A percentile compares a stretch with the other conserved stretches of the same genome.
These are phyloP conservation scores for Parafenestella ontariensis DNA, from an alignment of 2,329 filamentous ascomycete genomes.

Conservation along the genomic window DNA sequence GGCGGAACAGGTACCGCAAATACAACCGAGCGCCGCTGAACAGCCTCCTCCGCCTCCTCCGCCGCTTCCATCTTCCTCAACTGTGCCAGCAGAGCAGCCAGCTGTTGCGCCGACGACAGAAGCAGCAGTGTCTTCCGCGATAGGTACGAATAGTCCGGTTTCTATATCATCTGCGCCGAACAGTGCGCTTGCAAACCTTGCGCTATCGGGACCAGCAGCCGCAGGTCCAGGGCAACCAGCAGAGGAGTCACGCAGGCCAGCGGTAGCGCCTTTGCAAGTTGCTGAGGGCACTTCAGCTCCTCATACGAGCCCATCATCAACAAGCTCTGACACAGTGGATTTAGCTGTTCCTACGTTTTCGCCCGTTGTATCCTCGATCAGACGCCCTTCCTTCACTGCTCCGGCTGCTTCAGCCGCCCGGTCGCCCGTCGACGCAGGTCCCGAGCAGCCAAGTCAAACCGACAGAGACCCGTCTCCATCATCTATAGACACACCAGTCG, in stretches of 20 bases:
- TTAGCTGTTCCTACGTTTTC: conserved; percentile 32
- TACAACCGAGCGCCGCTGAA: conserved; percentile 28
- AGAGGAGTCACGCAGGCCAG: conserved; percentile 13
- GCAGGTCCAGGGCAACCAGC: conserved; percentile 5
- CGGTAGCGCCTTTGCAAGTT: conserved; percentile 15
- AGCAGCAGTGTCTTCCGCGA: conserved; percentile 37
- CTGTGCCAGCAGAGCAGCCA: conserved; percentile 21
- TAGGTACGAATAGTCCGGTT: conserved; percentile 45
- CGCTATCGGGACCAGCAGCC: conserved; percentile 23
- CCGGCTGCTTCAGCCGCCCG: conserved; percentile 20
- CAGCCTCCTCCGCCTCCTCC: conserved; percentile 22
- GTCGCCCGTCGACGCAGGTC: conserved; percentile 18
- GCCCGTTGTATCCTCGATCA: conserved; percentile 9
- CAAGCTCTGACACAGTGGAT: conserved; percentile 40
- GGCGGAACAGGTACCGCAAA: conserved; percentile 27
- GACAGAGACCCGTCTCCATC: conserved; percentile 14
- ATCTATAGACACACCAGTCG: conserved; percentile 15
- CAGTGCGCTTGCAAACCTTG: conserved; percentile 28
- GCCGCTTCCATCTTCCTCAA: conserved; percentile 19
- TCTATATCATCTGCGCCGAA: conserved; percentile 32
- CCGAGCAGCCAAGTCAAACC: conserved; percentile 17
- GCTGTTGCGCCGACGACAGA: conserved; percentile 28
- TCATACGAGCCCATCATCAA: conserved; percentile 26
- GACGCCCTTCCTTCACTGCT: conserved; percentile 11
- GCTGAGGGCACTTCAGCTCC: conserved; percentile 14